Percentiles rank a stretch among this genome's conserved stretches.
phyloP scores from a whole-genome alignment of 768 basidiomycete species.

The Pleurotus cornucopiae region DNA sequence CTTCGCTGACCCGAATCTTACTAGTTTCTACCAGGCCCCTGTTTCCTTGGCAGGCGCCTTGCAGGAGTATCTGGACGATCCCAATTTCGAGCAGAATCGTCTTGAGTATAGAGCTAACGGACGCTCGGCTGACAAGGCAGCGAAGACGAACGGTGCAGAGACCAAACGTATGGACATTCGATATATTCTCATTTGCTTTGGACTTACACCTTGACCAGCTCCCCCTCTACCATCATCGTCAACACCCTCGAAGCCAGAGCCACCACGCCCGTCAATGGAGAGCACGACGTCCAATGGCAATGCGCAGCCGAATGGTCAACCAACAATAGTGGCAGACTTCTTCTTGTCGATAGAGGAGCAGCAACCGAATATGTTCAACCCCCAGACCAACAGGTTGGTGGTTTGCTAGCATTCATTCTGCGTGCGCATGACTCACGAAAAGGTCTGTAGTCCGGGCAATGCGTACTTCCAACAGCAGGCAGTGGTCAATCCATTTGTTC shows the following conservation, averaged over 20 bases:
- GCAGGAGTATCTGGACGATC: slow-evolving; percentile 94
- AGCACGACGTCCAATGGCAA: too few relatives aligned
- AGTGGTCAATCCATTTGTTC: slow-evolving; percentile 74
- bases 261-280: slow-evolving; percentile 13
- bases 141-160: slow-evolving; percentile 17
- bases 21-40: slow-evolving; percentile 62
- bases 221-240: neutral
- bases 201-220: neutral
- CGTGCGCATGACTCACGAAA: too few relatives aligned
- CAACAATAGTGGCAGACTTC: slow-evolving; percentile 71
- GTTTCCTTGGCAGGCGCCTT: slow-evolving; percentile 90
- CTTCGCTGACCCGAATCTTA: neutral
- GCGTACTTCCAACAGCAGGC: slow-evolving; percentile 56
- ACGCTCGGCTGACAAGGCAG: slow-evolving; percentile 47
- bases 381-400: slow-evolving; percentile 53
- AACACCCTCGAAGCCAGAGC: neutral
- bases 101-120: slow-evolving; percentile 88
- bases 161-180: slow-evolving; percentile 20
- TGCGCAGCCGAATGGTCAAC: slow-evolving; percentile 11
- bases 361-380: slow-evolving; percentile 68
- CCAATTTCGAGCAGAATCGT: slow-evolving; percentile 94
- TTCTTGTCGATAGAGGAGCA: slow-evolving; percentile 85
- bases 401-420: too few relatives aligned
- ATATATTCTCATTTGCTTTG: neutral
- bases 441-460: slow-evolving; percentile 35